Percentiles rank a stretch among this genome's conserved stretches.
Conservation (phyloP, 768 basidiomycete species). For the Termitomyces sp. region DNA sequence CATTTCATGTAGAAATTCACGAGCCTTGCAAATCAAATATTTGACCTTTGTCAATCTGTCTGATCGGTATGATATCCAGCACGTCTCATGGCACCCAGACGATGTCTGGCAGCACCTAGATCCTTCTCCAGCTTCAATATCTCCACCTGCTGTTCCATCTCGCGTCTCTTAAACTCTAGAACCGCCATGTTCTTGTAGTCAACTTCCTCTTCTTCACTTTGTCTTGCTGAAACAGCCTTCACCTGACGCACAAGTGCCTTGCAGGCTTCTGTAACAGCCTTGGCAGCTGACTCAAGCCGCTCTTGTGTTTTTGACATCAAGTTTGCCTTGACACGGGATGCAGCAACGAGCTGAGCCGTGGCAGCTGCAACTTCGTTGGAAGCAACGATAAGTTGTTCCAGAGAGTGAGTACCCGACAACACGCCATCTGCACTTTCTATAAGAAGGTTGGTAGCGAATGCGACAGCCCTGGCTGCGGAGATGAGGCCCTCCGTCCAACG, state of each 20-base stretch:
- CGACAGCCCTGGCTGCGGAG: constrained; percentile 95
- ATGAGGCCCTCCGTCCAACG: constrained; percentile 99
- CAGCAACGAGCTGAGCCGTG: constrained; percentile 97
- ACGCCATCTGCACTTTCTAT: constrained; percentile 99
- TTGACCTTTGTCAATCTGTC: constrained; percentile 43
- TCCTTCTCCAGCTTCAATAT: constrained; percentile 96
- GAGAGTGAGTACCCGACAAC: constrained; percentile 90
- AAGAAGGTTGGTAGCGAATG: constrained; percentile 90
- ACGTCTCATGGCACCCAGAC: constrained; percentile 78
- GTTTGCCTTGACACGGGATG: constrained; percentile 96
- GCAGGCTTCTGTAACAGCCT: constrained; percentile 97
- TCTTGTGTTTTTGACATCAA: constrained; percentile 99
- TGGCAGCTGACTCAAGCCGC: constrained; percentile 90
- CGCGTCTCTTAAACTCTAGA: constrained; percentile 92
- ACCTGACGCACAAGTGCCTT: constrained; percentile 95
- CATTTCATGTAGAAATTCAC: constrained; percentile 15
- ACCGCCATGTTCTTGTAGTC: constrained; percentile 91
- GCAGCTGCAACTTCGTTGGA: constrained; percentile 98
- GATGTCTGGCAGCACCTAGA: constrained; percentile 78
- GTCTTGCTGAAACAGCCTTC: constrained; percentile 87
- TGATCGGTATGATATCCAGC: constrained; percentile 89
- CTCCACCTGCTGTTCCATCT: constrained; percentile 99
- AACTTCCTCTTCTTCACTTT: constrained; percentile 72
- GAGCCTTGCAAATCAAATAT: constrained; percentile 8
- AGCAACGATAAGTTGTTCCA: constrained; percentile 99